Conservation (phyloP, 2,329 filamentous ascomycete genomes). For the Myriangium duriaei region DNA sequence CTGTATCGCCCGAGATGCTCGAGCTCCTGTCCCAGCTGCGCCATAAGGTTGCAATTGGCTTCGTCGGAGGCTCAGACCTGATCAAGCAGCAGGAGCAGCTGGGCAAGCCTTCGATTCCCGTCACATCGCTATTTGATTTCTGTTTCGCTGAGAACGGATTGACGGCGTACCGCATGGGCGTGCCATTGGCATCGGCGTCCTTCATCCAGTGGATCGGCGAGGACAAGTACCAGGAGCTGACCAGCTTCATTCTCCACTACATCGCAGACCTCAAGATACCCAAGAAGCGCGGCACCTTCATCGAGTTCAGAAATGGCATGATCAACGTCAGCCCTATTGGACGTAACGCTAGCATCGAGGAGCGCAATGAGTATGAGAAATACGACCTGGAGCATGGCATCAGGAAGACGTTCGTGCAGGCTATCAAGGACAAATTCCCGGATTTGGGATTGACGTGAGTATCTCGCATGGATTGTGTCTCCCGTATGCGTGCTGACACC, state of each 20-base stretch:
- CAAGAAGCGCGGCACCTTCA: conserved; percentile 70
- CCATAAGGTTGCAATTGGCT: conserved; percentile 79
- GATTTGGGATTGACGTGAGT: conserved; percentile 74
- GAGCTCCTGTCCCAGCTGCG: conserved; percentile 66
- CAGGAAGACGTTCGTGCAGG: conserved; percentile 61
- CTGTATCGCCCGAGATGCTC: conserved; percentile 69
- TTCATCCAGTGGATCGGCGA: conserved; percentile 93
- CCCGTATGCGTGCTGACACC: not conserved
- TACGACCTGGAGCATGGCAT: conserved; percentile 72
- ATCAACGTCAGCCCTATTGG: conserved; percentile 76
- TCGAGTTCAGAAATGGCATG: conserved; percentile 88
- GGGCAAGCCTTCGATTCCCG: conserved; percentile 53
- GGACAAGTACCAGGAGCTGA: conserved; percentile 66
- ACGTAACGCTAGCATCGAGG: conserved; percentile 68
- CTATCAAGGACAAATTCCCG: conserved; percentile 67
- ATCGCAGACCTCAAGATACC: conserved; percentile 74
- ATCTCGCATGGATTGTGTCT: not conserved
- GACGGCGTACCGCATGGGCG: conserved; percentile 74
- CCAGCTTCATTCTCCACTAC: conserved; percentile 66
- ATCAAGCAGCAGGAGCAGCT: conserved; percentile 94
- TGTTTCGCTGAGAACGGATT: conserved; percentile 96
- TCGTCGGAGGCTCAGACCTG: conserved; percentile 85
- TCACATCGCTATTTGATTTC: conserved; percentile 87
- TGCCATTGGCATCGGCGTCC: conserved; percentile 60
- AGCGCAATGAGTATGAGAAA: conserved; percentile 69